Conservation (phyloP, 768 basidiomycete species). For the Lactarius vividus region DNA sequence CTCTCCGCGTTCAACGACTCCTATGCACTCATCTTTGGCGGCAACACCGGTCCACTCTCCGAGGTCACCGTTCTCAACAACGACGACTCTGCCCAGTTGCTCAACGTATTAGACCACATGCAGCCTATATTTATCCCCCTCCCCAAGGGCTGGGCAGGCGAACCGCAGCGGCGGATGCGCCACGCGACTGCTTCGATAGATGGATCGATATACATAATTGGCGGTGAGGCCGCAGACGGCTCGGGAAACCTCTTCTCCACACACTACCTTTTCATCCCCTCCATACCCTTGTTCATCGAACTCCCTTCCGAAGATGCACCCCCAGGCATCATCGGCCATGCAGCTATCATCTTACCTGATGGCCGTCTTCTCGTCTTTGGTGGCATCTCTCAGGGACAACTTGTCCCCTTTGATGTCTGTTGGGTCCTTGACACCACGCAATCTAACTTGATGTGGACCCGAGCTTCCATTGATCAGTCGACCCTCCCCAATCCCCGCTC, state of each 20-base stretch:
- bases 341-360: slow-evolving; percentile 63
- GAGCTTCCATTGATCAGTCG: slow-evolving; percentile 38
- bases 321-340: slow-evolving; percentile 69
- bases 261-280: slow-evolving; percentile 60
- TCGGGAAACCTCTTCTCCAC: slow-evolving; percentile 62
- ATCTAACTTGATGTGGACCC: slow-evolving; percentile 49
- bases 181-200: slow-evolving; percentile 56
- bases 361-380: slow-evolving; percentile 74
- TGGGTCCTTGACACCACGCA: slow-evolving; percentile 63
- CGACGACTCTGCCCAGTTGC: slow-evolving; percentile 61
- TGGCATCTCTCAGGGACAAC: slow-evolving; percentile 50
- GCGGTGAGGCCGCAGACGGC: slow-evolving; percentile 80
- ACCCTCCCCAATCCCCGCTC: slow-evolving; percentile 57
- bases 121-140: slow-evolving; percentile 48
- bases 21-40: slow-evolving; percentile 67
- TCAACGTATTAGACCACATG: slow-evolving; percentile 43
- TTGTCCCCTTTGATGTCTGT: slow-evolving; percentile 56
- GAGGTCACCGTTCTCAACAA: slow-evolving; percentile 46
- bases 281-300: slow-evolving; percentile 47
- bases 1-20: slow-evolving; percentile 62
- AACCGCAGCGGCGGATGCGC: slow-evolving; percentile 76
- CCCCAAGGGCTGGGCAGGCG: slow-evolving; percentile 51
- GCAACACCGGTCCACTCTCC: slow-evolving; percentile 63
- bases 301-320: slow-evolving; percentile 59
- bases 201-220: slow-evolving; percentile 66